phyloP scores from a whole-genome alignment of 2,329 filamentous ascomycete species.

The Madurella mycetomatis region DNA sequence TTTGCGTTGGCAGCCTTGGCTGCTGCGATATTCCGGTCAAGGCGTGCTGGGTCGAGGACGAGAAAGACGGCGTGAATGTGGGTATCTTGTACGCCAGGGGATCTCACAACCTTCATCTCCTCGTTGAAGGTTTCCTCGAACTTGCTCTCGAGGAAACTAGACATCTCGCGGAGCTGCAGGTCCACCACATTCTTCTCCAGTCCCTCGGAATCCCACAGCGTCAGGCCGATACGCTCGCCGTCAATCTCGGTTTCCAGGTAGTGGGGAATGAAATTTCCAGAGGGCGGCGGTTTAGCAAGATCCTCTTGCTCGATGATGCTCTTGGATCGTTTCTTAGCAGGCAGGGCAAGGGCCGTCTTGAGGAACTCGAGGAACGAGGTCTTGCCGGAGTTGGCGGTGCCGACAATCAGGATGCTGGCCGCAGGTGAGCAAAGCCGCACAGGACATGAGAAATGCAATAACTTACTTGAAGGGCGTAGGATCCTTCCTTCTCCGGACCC shows the following conservation, averaged over 20 bases:
- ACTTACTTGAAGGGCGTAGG: conserved; percentile 97
- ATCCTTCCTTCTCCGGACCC: conserved; percentile 91
- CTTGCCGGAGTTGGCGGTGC: conserved; percentile 83
- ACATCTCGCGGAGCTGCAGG: conserved; percentile 87
- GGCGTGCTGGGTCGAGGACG: conserved; percentile 77
- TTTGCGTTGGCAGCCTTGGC: conserved; percentile 53
- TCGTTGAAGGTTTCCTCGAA: conserved; percentile 97
- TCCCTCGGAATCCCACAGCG: conserved; percentile 93
- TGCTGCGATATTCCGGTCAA: conserved; percentile 75
- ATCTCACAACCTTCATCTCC: conserved; percentile 94
- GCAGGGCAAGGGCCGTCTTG: conserved; percentile 76
- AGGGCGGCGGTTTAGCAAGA: conserved; percentile 46
- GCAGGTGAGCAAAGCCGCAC: conserved; percentile 3
- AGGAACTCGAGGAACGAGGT: conserved; percentile 96
- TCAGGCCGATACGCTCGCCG: conserved; percentile 83
- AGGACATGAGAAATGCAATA: not conserved
- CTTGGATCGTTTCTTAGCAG: conserved; percentile 68
- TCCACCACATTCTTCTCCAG: conserved; percentile 94
- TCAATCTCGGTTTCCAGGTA: conserved; percentile 95
- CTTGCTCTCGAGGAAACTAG: conserved; percentile 90
- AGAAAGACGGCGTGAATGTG: conserved; percentile 97
- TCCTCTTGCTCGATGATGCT: conserved; percentile 55
- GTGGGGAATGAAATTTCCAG: conserved; percentile 75
- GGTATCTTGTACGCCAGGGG: conserved; percentile 88
- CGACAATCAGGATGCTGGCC: conserved; percentile 79